These are phyloP conservation scores for Linanthus parryae DNA, from an alignment of 148 eudicot species.

Conservation along the genomic window DNA sequence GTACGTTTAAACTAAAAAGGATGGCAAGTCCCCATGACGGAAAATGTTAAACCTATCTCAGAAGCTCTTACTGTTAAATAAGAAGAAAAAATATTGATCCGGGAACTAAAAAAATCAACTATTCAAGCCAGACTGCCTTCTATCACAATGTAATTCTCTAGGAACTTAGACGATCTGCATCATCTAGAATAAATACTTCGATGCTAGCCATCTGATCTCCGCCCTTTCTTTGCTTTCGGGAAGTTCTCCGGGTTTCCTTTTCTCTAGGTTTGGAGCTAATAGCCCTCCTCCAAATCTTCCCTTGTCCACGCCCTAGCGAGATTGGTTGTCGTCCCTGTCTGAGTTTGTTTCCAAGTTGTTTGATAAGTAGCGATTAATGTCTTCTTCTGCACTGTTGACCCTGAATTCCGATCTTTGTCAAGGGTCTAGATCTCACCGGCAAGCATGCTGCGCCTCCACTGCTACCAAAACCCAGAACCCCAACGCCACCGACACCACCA, in stretches of 20 bases:
- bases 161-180: constrained; percentile 15
- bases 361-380: too few relatives aligned
- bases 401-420: constrained; percentile 48
- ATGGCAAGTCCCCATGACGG: background rate
- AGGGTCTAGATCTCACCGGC: constrained; percentile 58
- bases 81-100: too few relatives aligned
- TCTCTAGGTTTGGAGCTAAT: constrained; percentile 30
- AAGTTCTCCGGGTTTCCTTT: constrained; percentile 49
- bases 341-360: too few relatives aligned
- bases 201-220: constrained; percentile 29
- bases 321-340: too few relatives aligned
- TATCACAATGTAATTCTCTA: background rate
- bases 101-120: too few relatives aligned
- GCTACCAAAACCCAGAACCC: too few relatives aligned
- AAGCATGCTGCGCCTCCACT: constrained; percentile 57
- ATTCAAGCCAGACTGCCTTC: too few relatives aligned
- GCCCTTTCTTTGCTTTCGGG: constrained; percentile 39
- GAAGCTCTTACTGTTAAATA: too few relatives aligned
- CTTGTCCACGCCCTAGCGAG: too few relatives aligned
- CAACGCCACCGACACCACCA: too few relatives aligned
- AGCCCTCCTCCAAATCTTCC: constrained; percentile 28
- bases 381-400: constrained; percentile 16
- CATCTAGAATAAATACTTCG: constrained; percentile 44
- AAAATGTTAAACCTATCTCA: too few relatives aligned
- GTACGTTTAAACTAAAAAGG: background rate